Evolutionary conservation across 345 rosid genomes (phyloP).

Genomic region (Moricandia moricandioides): DNA sequence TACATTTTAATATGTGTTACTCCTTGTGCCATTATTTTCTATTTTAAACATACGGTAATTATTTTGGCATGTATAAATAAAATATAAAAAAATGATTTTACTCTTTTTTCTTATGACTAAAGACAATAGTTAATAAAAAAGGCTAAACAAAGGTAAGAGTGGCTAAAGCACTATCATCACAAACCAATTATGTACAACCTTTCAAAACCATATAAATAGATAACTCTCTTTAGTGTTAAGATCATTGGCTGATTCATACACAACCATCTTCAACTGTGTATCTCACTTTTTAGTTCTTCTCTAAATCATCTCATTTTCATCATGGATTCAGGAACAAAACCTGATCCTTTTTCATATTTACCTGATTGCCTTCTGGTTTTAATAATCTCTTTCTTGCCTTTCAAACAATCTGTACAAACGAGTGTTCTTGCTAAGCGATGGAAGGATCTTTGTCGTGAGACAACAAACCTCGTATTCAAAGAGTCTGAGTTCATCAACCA

Average conservation of each 20-base stretch:
- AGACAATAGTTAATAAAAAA: background rate
- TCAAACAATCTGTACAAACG: slow-evolving; percentile 16
- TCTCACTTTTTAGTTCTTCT: background rate
- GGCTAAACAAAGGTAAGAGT: background rate
- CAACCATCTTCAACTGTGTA: background rate
- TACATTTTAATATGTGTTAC: background rate
- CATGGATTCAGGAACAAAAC: background rate
- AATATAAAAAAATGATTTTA: too few relatives aligned
- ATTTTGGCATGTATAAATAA: too few relatives aligned
- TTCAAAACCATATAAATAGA: slow-evolving; percentile 7
- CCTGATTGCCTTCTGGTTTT: slow-evolving; percentile 8
- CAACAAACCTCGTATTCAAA: slow-evolving; percentile 11
- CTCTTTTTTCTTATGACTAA: background rate
- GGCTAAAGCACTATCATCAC: background rate
- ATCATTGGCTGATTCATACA: background rate
- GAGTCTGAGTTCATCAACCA: slow-evolving; percentile 10
- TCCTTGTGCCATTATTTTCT: background rate
- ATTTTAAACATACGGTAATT: background rate
- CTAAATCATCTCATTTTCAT: background rate
- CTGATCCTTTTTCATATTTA: background rate
- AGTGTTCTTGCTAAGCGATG: slow-evolving; percentile 24
- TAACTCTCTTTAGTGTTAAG: background rate
- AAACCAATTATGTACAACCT: background rate
- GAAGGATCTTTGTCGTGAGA: slow-evolving; percentile 7
- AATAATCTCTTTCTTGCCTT: background rate